Evolutionary conservation across 345 rosid genomes (phyloP), one percentile per base, ranked within the genome.

Genomic region (Citrus unshiu): DNA sequence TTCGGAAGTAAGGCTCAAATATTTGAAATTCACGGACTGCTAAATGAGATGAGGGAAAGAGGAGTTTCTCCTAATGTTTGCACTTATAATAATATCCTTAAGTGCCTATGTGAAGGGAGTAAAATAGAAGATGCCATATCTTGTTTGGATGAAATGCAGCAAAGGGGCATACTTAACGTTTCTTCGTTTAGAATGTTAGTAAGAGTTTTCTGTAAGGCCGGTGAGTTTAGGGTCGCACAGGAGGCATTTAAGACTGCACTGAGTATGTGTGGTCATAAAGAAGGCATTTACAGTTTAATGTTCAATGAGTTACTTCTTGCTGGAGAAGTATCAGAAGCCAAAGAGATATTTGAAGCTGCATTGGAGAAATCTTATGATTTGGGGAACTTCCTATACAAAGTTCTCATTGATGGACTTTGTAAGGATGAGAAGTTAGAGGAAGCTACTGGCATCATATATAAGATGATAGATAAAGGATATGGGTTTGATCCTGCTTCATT

Each of bases 11-110:
- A 91, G 86, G 86, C 87, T 64, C 94, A 93, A 85, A 85, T 88
- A 84, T 96, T 94, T 90, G 99, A 96, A 85, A 87, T 94, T 71
- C 88, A 93, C 79, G 99, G 99, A 71, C 84, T 94, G 81, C 85
- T 96, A 82, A 90, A 96, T 88, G 99, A 96, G 88, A 96, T 94
- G 99, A 91, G 65, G 83, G 99, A 96, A 86, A 90, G 86, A 74
- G 97, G 95, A 46, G 78, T 94, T 81, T 87, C 90, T 79, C 99
- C 99, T 79, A 79, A 91, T 87, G 91, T 91, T 40, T 84, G 73
- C 81, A 96, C 97, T 80, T 96, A 90, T 79, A 94, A 96, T 79
- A 89, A 84, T 71, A 80, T 95, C 70, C 91, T 96, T 68, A 87
- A 83, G 65, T 93, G 90, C 86, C 92, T 93, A 21, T 94, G 98